Conservation (phyloP, 2,329 filamentous ascomycete species). For the Talaromyces islandicus region DNA sequence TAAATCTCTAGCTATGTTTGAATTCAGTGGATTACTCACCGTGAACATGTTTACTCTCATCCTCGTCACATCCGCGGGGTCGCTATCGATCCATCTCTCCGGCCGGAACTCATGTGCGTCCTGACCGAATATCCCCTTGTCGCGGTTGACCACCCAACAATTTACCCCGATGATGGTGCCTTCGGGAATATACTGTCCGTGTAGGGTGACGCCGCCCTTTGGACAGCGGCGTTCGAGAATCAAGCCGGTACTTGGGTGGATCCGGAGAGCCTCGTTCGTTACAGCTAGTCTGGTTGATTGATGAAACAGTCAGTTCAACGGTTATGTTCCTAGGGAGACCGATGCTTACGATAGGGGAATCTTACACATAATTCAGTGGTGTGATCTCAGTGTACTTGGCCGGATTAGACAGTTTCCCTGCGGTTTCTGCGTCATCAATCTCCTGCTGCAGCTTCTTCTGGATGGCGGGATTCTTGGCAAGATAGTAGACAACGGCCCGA, state of each 20-base stretch:
- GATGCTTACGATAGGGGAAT: background rate
- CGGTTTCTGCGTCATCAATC: background rate
- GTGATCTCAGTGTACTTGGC: background rate
- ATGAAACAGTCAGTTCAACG: background rate
- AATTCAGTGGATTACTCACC: conserved; percentile 9
- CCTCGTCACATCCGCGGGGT: conserved; percentile 13
- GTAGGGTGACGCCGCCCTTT: background rate
- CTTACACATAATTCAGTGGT: background rate
- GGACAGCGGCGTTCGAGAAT: conserved; percentile 12
- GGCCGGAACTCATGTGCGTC: conserved; percentile 18
- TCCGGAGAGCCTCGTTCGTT: conserved; percentile 11
- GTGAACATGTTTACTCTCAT: conserved; percentile 20
- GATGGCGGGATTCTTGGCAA: background rate
- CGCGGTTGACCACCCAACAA: conserved; percentile 19
- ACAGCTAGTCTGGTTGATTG: background rate
- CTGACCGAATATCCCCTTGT: conserved; percentile 15
- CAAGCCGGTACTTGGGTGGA: conserved; percentile 8
- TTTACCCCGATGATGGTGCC: conserved; percentile 22
- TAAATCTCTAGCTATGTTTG: background rate
- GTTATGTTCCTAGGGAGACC: too few species aligned
- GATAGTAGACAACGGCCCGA: background rate
- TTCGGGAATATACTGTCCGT: conserved; percentile 8
- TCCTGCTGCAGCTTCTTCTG: background rate
- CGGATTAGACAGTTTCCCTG: background rate
- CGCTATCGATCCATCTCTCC: conserved; percentile 16